These are phyloP conservation scores for Torrubiella hemipterigena DNA, from an alignment of 2,329 filamentous ascomycete species.

Conservation along the genomic window DNA sequence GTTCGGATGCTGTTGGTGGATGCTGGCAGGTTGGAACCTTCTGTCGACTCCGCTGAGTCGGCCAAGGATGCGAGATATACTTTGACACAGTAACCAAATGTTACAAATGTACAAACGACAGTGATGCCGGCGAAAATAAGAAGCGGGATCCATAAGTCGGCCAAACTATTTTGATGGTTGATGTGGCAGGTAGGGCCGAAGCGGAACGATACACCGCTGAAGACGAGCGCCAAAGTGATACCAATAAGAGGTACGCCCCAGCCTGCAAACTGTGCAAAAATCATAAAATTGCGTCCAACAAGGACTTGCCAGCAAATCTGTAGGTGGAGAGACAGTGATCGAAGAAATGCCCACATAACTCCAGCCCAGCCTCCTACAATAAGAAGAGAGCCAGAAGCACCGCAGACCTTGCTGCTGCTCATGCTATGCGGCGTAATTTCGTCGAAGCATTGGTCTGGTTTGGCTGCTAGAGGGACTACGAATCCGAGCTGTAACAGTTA, in stretches of 20 bases:
- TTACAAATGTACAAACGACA: constrained; percentile 70
- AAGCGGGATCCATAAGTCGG: constrained; percentile 83
- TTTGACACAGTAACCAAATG: constrained; percentile 86
- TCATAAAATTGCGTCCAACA: constrained; percentile 83
- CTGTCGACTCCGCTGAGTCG: constrained; percentile 59
- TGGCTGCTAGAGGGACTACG: constrained; percentile 70
- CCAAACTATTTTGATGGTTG: constrained; percentile 75
- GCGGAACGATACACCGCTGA: constrained; percentile 88
- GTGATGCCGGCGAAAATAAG: constrained; percentile 66
- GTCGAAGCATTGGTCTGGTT: constrained; percentile 75
- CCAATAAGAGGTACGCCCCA: constrained; percentile 76
- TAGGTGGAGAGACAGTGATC: constrained; percentile 82
- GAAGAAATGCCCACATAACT: constrained; percentile 83
- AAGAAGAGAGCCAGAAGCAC: constrained; percentile 76
- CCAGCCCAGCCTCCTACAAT: constrained; percentile 76
- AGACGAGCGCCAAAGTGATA: constrained; percentile 61
- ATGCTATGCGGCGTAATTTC: constrained; percentile 90
- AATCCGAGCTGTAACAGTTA: constrained; percentile 89
- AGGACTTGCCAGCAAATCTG: constrained; percentile 97
- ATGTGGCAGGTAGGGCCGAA: constrained; percentile 90
- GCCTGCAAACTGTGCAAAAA: constrained; percentile 64
- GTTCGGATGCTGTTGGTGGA: constrained; percentile 66
- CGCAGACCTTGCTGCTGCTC: constrained; percentile 70
- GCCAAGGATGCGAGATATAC: constrained; percentile 80
- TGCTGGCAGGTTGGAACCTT: constrained; percentile 55